Evolutionary conservation across 116 monocot genomes (phyloP), one percentile per base, ranked within the genome.

Genomic region (Dioscorea cayenensis): DNA sequence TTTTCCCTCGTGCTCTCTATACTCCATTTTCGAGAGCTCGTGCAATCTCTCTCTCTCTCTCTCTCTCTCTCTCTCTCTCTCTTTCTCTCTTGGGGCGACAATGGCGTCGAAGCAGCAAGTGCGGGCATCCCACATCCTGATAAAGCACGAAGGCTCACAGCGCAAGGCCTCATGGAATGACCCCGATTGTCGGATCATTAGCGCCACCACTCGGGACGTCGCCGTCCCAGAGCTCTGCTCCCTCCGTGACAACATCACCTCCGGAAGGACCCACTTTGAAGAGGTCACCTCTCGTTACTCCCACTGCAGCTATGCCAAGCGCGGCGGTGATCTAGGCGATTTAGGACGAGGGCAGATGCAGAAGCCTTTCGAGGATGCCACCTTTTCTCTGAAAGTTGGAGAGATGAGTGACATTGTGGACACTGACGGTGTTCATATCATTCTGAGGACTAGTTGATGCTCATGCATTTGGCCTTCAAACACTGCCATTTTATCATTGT

Each of bases 61-160:
- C n/a, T n/a, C 3, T 14, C 14, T 55, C 52, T 19, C 19, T 14
- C 14, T 55, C 29, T 4, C 18, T 55, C 52, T 55, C 14, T 14
- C 52, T 55, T 17, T 55, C 52, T 14, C 52, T 11, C 52, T 55
- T 17, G 5, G 14, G 52, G 18, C 16, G 52, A 19, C 52, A 4
- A 55, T 55, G 52, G 52, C 52, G 16, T 55, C 52, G 18, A 6
- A 43, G 43, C 52, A 81, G 80, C 72, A 84, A 82, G 80, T 86
- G 49, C 77, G 84, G 70, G 94, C 90, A 2, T 94, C 90, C 23
- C 90, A 94, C 84, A 82, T 90, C 64, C 82, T 94, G 63, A 84
- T 90, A 51, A 94, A 94, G 84, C 95, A 95, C 91, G 77, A 95
- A 80, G 91, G 88, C 3, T 95, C 95, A 25, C 79, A 91, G 73